Evolutionary conservation across 768 basidiomycete genomes (phyloP).

Genomic region (Termitomyces sp.): DNA sequence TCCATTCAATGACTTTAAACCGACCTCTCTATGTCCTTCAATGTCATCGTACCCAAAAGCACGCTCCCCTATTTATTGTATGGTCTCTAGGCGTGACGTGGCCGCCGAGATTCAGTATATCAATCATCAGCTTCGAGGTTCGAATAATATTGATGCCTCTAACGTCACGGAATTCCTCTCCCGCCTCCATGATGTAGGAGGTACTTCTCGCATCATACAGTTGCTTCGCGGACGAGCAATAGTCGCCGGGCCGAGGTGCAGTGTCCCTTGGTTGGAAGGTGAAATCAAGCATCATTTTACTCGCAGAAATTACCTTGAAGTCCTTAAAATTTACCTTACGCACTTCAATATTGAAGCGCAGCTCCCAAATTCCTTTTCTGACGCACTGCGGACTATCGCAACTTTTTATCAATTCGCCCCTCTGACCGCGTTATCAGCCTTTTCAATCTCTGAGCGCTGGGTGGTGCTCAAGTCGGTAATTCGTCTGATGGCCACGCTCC

Average conservation of each 20-base stretch:
- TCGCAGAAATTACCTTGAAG: constrained; percentile 5
- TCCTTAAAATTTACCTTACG: constrained; percentile 6
- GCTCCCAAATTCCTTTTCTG: constrained; percentile 3
- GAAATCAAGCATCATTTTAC: constrained; percentile 4
- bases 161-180: constrained; percentile 3
- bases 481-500: constrained; percentile 4
- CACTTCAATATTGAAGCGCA: background rate
- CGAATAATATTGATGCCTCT: background rate
- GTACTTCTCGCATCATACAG: background rate
- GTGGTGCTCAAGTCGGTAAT: constrained; percentile 12
- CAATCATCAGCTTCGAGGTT: background rate
- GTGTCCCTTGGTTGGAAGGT: constrained; percentile 8
- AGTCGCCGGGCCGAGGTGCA: background rate
- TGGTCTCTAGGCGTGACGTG: background rate
- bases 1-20: background rate
- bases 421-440: background rate
- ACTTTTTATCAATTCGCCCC: background rate
- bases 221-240: constrained; percentile 7
- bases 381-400: background rate
- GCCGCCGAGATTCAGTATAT: constrained; percentile 4
- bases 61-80: no score
- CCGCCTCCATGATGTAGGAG: constrained; percentile 3
- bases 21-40: background rate
- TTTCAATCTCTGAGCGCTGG: constrained; percentile 4
- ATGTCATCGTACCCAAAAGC: background rate